Conservation (phyloP, 2,329 filamentous ascomycete genomes). For the Macroventuria anomochaeta region DNA sequence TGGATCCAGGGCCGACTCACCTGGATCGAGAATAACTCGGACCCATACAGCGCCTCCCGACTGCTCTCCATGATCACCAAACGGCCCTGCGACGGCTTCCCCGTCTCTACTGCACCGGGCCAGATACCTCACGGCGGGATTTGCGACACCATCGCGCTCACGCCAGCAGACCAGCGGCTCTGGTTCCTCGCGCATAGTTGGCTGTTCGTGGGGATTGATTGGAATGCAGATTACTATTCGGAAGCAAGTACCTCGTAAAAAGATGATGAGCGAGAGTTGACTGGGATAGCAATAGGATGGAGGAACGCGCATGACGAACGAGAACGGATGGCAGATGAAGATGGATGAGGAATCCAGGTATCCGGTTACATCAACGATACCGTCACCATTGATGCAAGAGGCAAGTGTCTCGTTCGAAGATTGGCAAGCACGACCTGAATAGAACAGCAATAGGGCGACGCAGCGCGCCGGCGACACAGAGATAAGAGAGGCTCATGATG, state of each 20-base stretch:
- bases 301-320: not conserved
- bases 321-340: not conserved
- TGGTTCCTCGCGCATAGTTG: conserved; percentile 20
- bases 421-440: no score
- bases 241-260: conserved; percentile 1
- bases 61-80: conserved; percentile 21
- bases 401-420: not conserved
- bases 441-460: not conserved
- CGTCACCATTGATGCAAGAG: not conserved
- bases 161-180: conserved; percentile 11
- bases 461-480: not conserved
- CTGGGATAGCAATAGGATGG: not conserved
- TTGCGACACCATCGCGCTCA: conserved; percentile 9
- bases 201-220: conserved; percentile 17
- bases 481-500: not conserved
- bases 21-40: conserved; percentile 23
- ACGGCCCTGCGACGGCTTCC: conserved; percentile 15
- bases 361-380: not conserved
- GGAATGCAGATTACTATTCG: conserved; percentile 15
- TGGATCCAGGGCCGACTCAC: conserved; percentile 27
- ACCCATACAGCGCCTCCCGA: conserved; percentile 20
- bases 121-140: conserved; percentile 9
- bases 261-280: not conserved
- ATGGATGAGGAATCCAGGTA: not conserved
- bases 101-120: conserved; percentile 6